A percentile compares a stretch with the other conserved stretches of the same genome.
These are phyloP conservation scores for Bretziella fagacearum DNA, from an alignment of 2,329 filamentous ascomycete genomes.

Conservation along the genomic window DNA sequence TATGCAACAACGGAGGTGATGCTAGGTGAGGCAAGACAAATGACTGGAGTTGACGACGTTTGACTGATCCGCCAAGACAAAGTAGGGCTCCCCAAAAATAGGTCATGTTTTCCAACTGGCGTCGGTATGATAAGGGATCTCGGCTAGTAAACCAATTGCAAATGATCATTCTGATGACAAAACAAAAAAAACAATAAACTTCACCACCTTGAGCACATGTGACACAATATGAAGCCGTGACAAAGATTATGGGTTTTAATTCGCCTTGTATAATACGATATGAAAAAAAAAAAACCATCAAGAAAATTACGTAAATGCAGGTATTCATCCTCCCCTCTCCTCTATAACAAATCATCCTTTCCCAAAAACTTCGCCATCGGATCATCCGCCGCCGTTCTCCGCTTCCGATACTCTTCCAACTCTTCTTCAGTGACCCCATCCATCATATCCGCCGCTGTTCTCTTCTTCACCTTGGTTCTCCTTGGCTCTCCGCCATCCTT, in stretches of 20 bases:
- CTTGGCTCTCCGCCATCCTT: constrained; percentile 20
- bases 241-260: neutral
- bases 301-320: neutral
- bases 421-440: constrained; percentile 66
- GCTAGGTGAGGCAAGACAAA: no score
- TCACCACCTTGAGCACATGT: no score
- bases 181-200: no score
- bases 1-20: neutral
- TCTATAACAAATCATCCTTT: constrained; percentile 44
- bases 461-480: constrained; percentile 31
- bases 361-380: constrained; percentile 74
- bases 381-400: constrained; percentile 56
- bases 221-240: no score
- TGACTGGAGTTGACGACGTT: no score
- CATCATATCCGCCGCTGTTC: constrained; percentile 64
- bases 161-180: no score
- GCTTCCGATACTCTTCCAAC: constrained; percentile 69
- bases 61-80: no score
- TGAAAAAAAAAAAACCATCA: neutral
- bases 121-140: no score
- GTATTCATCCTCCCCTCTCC: no score
- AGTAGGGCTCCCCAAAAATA: no score
- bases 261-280: neutral
- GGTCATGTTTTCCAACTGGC: no score
- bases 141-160: no score